A percentile compares a stretch with the other conserved stretches of the same genome.
These are phyloP conservation scores for Rhinocladiella mackenziei DNA, from an alignment of 2,329 filamentous ascomycete genomes.

Conservation along the genomic window DNA sequence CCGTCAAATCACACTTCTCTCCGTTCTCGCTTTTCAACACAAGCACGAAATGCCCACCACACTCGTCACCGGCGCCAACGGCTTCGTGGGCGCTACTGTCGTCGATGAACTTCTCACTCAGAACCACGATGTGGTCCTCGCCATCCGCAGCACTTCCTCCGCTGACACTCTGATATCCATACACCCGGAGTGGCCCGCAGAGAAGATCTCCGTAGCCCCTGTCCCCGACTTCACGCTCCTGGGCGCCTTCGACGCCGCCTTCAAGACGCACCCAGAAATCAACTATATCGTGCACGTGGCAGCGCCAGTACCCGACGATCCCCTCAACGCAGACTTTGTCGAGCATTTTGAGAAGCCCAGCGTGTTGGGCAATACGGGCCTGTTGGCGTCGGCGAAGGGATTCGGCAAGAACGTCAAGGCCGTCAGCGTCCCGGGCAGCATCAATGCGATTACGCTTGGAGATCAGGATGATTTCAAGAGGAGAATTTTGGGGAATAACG, in stretches of 20 bases:
- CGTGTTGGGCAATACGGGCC: conserved; percentile 15
- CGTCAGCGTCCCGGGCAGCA: conserved; percentile 19
- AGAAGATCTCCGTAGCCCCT: conserved; percentile 59
- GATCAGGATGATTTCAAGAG: conserved; percentile 21
- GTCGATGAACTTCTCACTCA: conserved; percentile 65
- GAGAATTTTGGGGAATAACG: conserved; percentile 10
- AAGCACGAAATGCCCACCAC: conserved; percentile 47
- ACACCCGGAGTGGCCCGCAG: conserved; percentile 49
- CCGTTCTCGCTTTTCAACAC: background rate
- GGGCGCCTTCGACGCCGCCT: conserved; percentile 63
- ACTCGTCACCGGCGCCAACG: conserved; percentile 76
- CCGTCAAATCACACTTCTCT: no score
- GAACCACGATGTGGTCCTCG: conserved; percentile 59
- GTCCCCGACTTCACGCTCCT: conserved; percentile 67
- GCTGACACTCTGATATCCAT: conserved; percentile 56
- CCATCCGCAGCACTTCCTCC: conserved; percentile 58
- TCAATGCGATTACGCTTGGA: conserved; percentile 21
- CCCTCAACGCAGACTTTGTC: conserved; percentile 14
- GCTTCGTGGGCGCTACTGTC: conserved; percentile 78
- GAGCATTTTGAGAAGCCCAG: conserved; percentile 21
- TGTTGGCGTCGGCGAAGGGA: conserved; percentile 12
- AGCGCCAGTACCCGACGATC: conserved; percentile 67
- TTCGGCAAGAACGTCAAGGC: conserved; percentile 21
- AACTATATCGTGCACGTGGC: conserved; percentile 71
- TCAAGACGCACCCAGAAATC: conserved; percentile 61